Evolutionary conservation across 192 early-diverging fungal species (phyloP).

Genomic region (Linnemannia hyalina): DNA sequence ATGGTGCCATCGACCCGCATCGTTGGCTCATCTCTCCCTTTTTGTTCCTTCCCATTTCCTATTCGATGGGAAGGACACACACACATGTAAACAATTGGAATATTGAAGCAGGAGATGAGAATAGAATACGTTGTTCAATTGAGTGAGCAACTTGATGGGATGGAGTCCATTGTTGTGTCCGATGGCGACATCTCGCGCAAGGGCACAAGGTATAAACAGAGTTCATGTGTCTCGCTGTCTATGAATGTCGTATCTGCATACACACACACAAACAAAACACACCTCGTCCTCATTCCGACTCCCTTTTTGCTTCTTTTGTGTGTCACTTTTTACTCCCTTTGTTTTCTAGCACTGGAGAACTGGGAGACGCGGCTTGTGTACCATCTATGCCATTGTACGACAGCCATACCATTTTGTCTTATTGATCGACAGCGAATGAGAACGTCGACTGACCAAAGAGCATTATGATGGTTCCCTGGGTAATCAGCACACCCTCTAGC

Average conservation of each 20-base stretch:
- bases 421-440: too few relatives aligned
- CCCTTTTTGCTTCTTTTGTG: too few relatives aligned
- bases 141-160: background rate
- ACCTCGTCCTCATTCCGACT: background rate
- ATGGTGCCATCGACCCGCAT: constrained; percentile 8
- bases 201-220: background rate
- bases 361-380: too few relatives aligned
- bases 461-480: too few relatives aligned
- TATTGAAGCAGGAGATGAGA: background rate
- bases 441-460: background rate
- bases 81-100: background rate
- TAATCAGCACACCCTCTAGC: background rate
- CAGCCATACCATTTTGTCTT: too few relatives aligned
- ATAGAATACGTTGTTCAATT: background rate
- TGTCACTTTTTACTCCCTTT: too few relatives aligned
- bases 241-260: too few relatives aligned
- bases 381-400: too few relatives aligned
- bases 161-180: background rate
- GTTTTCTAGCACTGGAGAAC: too few relatives aligned
- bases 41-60: background rate
- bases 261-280: too few relatives aligned
- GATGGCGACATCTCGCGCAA: constrained; percentile 7
- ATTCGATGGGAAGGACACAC: background rate
- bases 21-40: constrained; percentile 11
- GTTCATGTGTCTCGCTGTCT: background rate